phyloP scores from a whole-genome alignment of 495 filamentous ascomycete genomes.

The Achaetomiella virescens region DNA sequence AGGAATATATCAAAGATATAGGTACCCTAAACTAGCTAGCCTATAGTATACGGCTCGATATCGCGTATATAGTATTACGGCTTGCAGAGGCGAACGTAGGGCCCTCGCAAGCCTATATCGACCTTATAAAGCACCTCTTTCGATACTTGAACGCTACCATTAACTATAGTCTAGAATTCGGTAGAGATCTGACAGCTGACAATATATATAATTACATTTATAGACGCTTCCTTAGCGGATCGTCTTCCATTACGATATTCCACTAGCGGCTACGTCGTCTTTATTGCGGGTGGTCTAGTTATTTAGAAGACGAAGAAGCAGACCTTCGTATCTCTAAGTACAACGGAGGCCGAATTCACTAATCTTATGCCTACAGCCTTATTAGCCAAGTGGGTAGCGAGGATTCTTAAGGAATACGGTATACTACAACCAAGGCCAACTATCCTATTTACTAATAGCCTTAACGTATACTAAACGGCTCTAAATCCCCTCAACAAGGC shows the following conservation, averaged over 20 bases:
- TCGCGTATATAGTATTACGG: neutral
- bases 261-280: neutral
- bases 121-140: neutral
- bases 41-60: neutral
- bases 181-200: neutral
- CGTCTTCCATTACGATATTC: neutral
- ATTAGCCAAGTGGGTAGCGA: neutral
- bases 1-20: neutral
- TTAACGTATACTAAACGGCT: neutral
- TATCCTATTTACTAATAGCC: neutral
- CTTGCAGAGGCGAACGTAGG: neutral
- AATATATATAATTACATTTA: neutral
- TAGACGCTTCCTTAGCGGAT: neutral
- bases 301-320: slow-evolving; percentile 8
- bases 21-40: neutral
- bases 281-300: neutral
- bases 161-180: neutral
- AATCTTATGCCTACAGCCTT: neutral
- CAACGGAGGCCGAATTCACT: neutral
- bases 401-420: neutral
- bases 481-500: neutral
- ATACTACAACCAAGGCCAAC: neutral
- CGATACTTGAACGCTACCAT: neutral
- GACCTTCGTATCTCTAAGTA: neutral
- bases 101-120: neutral